Evolutionary conservation across 2,329 filamentous ascomycete genomes (phyloP).

Genomic region (Gaeumannomyces sp.): DNA sequence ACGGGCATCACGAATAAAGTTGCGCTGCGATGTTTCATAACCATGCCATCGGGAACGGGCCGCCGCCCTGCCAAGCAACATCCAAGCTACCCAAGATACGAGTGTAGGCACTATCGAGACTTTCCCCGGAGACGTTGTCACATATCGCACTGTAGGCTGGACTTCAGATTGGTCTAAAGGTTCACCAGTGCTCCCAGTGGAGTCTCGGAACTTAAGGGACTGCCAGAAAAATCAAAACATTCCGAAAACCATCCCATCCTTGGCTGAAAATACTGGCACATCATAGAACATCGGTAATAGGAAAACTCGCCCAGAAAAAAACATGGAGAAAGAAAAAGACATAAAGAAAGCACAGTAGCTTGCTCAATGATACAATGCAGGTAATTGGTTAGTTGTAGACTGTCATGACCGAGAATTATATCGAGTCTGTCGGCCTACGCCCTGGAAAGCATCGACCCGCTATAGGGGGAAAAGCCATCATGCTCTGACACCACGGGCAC

Average conservation of each 20-base stretch:
- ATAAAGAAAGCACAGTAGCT: neutral
- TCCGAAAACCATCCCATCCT: neutral
- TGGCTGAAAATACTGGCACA: neutral
- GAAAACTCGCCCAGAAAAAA: neutral
- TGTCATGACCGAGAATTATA: neutral
- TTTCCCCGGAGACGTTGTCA: neutral
- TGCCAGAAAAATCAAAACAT: neutral
- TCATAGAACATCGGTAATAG: neutral
- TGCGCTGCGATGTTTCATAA: neutral
- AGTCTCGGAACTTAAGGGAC: neutral
- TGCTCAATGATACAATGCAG: neutral
- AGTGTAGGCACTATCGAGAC: neutral
- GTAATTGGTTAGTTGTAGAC: neutral
- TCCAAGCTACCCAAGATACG: neutral
- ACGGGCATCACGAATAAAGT: neutral
- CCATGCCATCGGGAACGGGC: neutral
- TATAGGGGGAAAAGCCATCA: slow-evolving; percentile 17
- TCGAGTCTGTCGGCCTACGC: neutral
- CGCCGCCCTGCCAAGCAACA: neutral
- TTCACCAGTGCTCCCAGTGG: no score
- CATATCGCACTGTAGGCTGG: neutral
- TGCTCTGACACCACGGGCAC: slow-evolving; percentile 48
- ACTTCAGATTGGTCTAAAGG: neutral
- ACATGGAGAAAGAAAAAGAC: neutral
- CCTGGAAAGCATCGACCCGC: neutral